Evolutionary conservation across 73 alveolate genomes (phyloP).

Genomic region (Stentor roeselii): DNA sequence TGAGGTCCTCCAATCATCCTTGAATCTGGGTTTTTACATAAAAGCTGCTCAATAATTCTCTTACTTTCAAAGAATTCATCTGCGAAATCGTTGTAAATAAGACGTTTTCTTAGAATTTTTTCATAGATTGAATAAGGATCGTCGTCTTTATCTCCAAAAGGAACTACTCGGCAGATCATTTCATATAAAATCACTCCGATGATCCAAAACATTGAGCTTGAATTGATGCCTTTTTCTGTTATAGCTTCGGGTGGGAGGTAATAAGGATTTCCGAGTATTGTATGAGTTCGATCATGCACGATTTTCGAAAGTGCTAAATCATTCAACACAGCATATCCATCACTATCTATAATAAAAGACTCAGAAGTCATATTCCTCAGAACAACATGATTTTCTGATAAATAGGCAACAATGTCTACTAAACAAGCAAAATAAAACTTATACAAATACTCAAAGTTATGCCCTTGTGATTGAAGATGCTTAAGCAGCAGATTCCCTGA

Average conservation of each 20-base stretch:
- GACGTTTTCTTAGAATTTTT: neutral
- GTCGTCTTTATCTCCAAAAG: neutral
- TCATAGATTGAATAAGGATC: neutral
- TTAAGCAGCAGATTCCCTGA: neutral
- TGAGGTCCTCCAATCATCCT: neutral
- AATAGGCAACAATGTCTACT: neutral
- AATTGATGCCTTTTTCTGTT: neutral
- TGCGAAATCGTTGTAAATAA: neutral
- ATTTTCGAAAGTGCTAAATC: neutral
- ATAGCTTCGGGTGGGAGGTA: neutral
- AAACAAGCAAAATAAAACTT: neutral
- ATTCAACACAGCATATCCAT: neutral
- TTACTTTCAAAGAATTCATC: neutral
- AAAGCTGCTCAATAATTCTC: neutral
- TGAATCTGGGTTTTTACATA: neutral
- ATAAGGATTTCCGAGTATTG: neutral
- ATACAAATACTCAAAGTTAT: neutral
- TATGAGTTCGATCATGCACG: neutral
- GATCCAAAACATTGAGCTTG: neutral
- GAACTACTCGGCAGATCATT: neutral
- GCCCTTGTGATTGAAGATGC: neutral
- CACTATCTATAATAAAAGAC: neutral
- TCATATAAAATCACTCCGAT: neutral
- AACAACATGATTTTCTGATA: no score
- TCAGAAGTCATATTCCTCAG: neutral